Percentiles rank a stretch among this genome's conserved stretches.
Conservation (phyloP, 2,329 filamentous ascomycete genomes). For the Aspergillus bombycis region DNA sequence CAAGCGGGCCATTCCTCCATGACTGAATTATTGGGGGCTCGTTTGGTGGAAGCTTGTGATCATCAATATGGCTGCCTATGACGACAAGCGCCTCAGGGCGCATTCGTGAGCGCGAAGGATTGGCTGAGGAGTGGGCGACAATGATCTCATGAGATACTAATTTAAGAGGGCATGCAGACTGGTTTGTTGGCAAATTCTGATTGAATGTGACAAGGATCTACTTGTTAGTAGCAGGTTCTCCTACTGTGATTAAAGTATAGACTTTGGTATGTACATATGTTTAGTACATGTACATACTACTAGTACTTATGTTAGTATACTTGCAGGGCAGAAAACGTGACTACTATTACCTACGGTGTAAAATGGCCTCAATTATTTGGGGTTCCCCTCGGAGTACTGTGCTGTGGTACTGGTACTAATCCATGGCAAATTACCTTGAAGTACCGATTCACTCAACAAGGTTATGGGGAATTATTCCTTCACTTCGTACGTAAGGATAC, state of each 20-base stretch:
- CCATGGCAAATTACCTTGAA: no score
- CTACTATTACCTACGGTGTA: not conserved
- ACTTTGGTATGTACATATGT: no score
- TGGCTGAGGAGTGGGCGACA: not conserved
- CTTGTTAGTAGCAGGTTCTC: not conserved
- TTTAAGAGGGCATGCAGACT: not conserved
- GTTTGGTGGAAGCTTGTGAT: conserved; percentile 15
- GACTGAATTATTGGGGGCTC: not conserved
- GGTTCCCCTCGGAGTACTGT: no score
- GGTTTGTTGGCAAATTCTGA: not conserved
- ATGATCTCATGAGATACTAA: conserved; percentile 8
- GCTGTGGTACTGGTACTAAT: no score
- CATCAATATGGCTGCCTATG: conserved; percentile 21
- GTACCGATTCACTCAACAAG: no score
- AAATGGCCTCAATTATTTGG: not conserved
- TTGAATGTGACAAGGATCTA: not conserved
- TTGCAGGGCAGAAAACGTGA: not conserved
- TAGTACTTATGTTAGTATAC: not conserved
- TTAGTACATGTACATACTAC: no score
- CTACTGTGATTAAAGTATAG: not conserved
- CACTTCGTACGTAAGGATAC: no score
- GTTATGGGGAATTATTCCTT: no score
- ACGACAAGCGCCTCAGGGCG: conserved; percentile 21
- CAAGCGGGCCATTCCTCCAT: not conserved
- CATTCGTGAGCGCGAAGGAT: conserved; percentile 6